Evolutionary conservation across 2,329 filamentous ascomycete genomes (phyloP).

Genomic region (Arthroderma sp.): DNA sequence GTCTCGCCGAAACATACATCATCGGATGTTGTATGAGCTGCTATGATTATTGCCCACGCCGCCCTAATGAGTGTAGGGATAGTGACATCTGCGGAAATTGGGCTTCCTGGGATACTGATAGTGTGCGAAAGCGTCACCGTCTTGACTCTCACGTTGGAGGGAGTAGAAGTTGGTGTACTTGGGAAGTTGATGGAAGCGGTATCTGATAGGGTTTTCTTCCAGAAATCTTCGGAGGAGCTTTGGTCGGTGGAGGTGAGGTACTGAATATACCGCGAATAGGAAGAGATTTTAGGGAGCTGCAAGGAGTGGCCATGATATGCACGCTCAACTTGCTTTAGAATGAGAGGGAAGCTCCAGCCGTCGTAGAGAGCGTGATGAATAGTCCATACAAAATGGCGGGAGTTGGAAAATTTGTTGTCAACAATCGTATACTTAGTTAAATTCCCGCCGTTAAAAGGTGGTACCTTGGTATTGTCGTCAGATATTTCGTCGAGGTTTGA

Average conservation of each 20-base stretch:
- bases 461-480: constrained; percentile 15
- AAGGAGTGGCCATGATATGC: constrained; percentile 16
- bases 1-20: constrained; percentile 31
- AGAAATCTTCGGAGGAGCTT: constrained; percentile 10
- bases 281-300: constrained; percentile 1
- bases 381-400: constrained; percentile 34
- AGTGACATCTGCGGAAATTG: constrained; percentile 9
- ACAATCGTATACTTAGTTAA: constrained; percentile 26
- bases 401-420: constrained; percentile 12
- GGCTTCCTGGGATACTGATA: constrained; percentile 1
- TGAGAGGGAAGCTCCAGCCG: constrained; percentile 31
- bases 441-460: constrained; percentile 22
- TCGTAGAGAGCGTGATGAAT: constrained; percentile 42
- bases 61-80: constrained; percentile 25
- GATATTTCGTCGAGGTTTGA: constrained; percentile 17
- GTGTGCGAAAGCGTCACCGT: constrained; percentile 4
- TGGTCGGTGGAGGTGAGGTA: constrained; percentile 13
- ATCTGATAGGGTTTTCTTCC: constrained; percentile 11
- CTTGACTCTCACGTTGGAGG: constrained; percentile 1
- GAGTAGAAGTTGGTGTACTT: constrained; percentile 4
- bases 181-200: constrained; percentile 10
- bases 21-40: constrained; percentile 21
- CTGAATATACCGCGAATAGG: constrained; percentile 15
- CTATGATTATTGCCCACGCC: constrained; percentile 28
- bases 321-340: constrained; percentile 25